Evolutionary conservation across 1,139 yeast genomes (phyloP).

Genomic region (Pichia sp.): DNA sequence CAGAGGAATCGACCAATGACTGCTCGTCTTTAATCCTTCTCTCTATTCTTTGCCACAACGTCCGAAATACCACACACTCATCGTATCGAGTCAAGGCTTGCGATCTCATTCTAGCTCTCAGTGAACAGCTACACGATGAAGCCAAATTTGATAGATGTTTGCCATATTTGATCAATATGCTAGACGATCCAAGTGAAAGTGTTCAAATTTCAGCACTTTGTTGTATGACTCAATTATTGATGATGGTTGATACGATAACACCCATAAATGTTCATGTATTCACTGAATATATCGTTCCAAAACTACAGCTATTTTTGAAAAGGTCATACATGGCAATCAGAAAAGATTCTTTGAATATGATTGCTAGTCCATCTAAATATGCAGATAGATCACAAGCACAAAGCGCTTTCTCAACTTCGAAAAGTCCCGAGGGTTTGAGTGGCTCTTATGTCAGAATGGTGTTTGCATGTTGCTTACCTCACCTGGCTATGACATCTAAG

Average conservation of each 20-base stretch:
- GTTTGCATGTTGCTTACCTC: conserved; percentile 71
- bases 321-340: conserved; percentile 23
- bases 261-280: conserved; percentile 74
- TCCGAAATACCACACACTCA: conserved; percentile 63
- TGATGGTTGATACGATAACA: conserved; percentile 62
- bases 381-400: conserved; percentile 1
- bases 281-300: conserved; percentile 79
- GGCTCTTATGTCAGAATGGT: conserved; percentile 52
- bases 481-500: conserved; percentile 59
- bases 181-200: conserved; percentile 50
- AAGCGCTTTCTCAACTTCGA: neutral
- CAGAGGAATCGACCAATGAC: conserved; percentile 30
- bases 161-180: conserved; percentile 64
- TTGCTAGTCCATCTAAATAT: neutral
- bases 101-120: conserved; percentile 69
- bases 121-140: conserved; percentile 77
- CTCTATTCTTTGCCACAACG: conserved; percentile 57
- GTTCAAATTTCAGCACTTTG: conserved; percentile 63
- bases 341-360: conserved; percentile 4
- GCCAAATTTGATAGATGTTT: conserved; percentile 80
- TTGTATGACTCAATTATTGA: conserved; percentile 56
- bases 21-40: conserved; percentile 63
- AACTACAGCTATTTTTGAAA: conserved; percentile 47
- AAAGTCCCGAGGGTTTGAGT: neutral
- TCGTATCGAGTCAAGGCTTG: conserved; percentile 65